Conservation (phyloP, 306 rosid genomes). For the Ammopiptanthus mongolicus region DNA sequence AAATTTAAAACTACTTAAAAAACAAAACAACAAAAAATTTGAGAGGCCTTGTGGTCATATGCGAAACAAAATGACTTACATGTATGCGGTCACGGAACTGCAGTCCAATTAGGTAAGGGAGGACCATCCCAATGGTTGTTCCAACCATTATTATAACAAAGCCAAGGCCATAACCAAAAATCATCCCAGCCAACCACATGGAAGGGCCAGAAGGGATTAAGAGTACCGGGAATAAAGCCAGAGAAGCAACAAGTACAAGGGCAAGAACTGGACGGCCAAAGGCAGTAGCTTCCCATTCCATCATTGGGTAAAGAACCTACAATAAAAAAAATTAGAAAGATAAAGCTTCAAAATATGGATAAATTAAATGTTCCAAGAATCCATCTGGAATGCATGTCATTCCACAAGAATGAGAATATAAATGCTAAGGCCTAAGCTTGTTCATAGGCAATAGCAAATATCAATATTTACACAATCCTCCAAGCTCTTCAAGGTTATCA, state of each 20-base stretch:
- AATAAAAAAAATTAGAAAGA: not conserved
- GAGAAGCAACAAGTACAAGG: conserved; percentile 74
- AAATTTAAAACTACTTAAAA: not conserved
- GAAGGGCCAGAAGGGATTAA: conserved; percentile 96
- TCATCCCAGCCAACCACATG: conserved; percentile 99
- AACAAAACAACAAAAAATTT: not conserved
- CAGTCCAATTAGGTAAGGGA: conserved; percentile 85
- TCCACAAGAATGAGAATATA: conserved; percentile 1
- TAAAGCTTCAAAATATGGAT: conserved; percentile 18
- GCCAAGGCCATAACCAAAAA: conserved; percentile 94
- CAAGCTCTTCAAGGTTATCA: conserved; percentile 2
- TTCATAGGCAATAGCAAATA: not conserved
- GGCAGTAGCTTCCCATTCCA: conserved; percentile 98
- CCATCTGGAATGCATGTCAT: not conserved
- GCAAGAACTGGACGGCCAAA: conserved; percentile 97
- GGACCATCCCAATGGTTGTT: conserved; percentile 96
- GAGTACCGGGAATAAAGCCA: conserved; percentile 82
- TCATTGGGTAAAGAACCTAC: conserved; percentile 75
- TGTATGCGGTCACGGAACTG: conserved; percentile 83
- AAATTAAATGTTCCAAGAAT: conserved; percentile 9
- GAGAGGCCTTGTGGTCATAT: not conserved
- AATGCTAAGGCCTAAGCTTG: not conserved
- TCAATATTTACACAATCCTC: not conserved
- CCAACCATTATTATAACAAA: conserved; percentile 92
- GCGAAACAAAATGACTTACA: conserved; percentile 45